A percentile compares a stretch with the other conserved stretches of the same genome.
These are phyloP conservation scores for Microbotryum silenes-acaulis DNA, from an alignment of 1,284 basidiomycete genomes.

Conservation along the genomic window DNA sequence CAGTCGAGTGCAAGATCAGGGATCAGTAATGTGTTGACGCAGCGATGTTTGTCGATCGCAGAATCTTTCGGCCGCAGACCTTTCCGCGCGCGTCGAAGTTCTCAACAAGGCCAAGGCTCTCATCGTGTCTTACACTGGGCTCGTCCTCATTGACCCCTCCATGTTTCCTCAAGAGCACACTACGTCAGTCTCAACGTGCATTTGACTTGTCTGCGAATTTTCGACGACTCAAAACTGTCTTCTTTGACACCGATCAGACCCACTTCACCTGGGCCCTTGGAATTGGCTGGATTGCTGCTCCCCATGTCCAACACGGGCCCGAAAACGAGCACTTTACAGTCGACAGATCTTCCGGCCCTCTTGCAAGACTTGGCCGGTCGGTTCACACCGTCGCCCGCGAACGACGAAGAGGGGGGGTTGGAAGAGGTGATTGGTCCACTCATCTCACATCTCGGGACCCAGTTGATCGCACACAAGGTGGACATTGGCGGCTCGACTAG, in stretches of 20 bases:
- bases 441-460: slow-evolving; percentile 37
- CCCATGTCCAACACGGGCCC: slow-evolving; percentile 38
- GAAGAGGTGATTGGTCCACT: slow-evolving; percentile 46
- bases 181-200: slow-evolving; percentile 48
- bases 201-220: too few species aligned
- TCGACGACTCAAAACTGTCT: neutral
- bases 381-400: slow-evolving; percentile 35
- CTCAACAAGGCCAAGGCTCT: slow-evolving; percentile 69
- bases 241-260: neutral
- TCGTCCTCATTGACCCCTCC: slow-evolving; percentile 76
- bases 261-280: slow-evolving; percentile 64
- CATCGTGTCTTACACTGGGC: slow-evolving; percentile 80
- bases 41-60: slow-evolving; percentile 14
- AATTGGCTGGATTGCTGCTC: slow-evolving; percentile 69
- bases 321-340: slow-evolving; percentile 39
- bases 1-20: too few species aligned
- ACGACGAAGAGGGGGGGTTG: slow-evolving; percentile 40
- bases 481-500: slow-evolving; percentile 35
- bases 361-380: slow-evolving; percentile 45
- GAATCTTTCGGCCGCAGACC: neutral
- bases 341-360: slow-evolving; percentile 44
- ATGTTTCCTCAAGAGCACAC: slow-evolving; percentile 81
- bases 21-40: too few species aligned
- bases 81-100: slow-evolving; percentile 47
- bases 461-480: slow-evolving; percentile 23